These are phyloP conservation scores for Glycyrrhiza uralensis DNA, from an alignment of 306 rosid species.

Conservation along the genomic window DNA sequence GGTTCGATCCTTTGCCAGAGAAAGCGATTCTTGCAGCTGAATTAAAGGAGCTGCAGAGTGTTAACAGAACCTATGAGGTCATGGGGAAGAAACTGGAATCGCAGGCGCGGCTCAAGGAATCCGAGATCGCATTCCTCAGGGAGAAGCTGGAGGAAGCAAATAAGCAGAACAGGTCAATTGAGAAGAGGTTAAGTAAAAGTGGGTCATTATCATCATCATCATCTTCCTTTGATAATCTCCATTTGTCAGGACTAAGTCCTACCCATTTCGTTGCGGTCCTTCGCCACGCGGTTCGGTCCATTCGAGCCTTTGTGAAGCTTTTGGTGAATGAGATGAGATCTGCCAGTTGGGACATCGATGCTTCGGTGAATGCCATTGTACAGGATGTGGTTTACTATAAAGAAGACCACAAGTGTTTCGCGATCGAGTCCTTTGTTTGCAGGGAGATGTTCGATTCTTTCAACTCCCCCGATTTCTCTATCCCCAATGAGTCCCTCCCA, in stretches of 20 bases:
- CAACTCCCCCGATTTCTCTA: conserved; percentile 57
- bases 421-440: conserved; percentile 73
- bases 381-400: conserved; percentile 46
- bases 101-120: conserved; percentile 58
- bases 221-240: conserved; percentile 55
- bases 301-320: conserved; percentile 58
- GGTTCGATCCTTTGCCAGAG: conserved; percentile 69
- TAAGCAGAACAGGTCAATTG: conserved; percentile 51
- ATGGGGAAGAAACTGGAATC: conserved; percentile 60
- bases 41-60: conserved; percentile 63
- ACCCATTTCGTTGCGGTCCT: conserved; percentile 61
- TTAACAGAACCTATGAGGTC: conserved; percentile 49
- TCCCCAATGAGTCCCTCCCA: conserved; percentile 38
- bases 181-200: conserved; percentile 65
- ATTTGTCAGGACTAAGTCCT: conserved; percentile 55
- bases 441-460: conserved; percentile 78
- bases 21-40: conserved; percentile 54
- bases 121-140: conserved; percentile 54
- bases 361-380: conserved; percentile 50
- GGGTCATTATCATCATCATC: conserved; percentile 45
- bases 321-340: conserved; percentile 69
- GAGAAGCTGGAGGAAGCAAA: conserved; percentile 69
- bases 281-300: conserved; percentile 49
- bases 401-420: conserved; percentile 73
- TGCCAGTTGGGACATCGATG: conserved; percentile 63